Conservation (phyloP, 2,329 filamentous ascomycete genomes). For the Ophiocordyceps camponoti-saundersi region DNA sequence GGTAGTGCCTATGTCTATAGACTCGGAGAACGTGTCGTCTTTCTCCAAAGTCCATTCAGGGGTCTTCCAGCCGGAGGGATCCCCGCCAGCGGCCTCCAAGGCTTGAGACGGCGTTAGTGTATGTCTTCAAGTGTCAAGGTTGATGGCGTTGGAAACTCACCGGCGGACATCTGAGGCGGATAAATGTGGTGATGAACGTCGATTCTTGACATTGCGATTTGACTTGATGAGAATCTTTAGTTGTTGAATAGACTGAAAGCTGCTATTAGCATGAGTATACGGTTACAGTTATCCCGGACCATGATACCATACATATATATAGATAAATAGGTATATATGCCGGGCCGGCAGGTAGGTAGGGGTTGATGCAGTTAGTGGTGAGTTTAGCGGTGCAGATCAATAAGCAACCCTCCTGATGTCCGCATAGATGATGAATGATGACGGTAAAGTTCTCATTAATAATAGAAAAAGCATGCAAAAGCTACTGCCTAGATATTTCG, state of each 20-base stretch:
- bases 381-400: too few species aligned
- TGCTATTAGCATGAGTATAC: neutral
- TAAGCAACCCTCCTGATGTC: too few species aligned
- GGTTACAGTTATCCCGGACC: neutral
- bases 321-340: too few species aligned
- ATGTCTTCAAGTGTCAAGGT: neutral
- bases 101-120: neutral
- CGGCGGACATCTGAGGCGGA: neutral
- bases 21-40: neutral
- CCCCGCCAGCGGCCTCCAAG: neutral
- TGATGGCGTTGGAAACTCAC: neutral
- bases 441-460: too few species aligned
- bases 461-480: too few species aligned
- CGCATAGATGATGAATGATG: too few species aligned
- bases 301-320: too few species aligned
- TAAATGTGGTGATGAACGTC: neutral
- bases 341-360: too few species aligned
- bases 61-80: neutral
- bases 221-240: neutral
- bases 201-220: neutral
- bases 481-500: too few species aligned
- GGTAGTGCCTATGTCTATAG: neutral
- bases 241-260: neutral
- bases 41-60: neutral
- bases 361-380: too few species aligned